Evolutionary conservation across 768 basidiomycete genomes (phyloP), one percentile per base, ranked within the genome.

Genomic region (Sistotremastrum niveocremeum): DNA sequence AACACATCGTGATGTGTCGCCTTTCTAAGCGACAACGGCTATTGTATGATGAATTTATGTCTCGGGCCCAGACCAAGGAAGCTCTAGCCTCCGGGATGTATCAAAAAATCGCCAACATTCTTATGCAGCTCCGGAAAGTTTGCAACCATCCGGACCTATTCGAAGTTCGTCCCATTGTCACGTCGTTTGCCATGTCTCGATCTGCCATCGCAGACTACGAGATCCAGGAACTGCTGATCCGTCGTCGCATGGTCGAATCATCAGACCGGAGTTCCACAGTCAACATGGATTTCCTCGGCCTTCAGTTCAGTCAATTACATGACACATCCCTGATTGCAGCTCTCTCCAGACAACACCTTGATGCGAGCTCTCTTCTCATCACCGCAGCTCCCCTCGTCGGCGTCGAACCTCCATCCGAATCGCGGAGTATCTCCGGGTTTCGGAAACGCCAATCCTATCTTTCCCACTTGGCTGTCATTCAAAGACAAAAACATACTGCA

Each of bases 111-210:
- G 85, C 85, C 54, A 99, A 99, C 59, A 80, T 94, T 47, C 74
- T 98, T 49, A 99, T 98, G 95, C 95, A 99, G 60, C 73, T 98
- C 3, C 82, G 95, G 46, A 97, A 98, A 67, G 88, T 94, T 38
- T 89, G 89, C 68, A 91, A 87, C 46, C 90, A 97, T 61, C 94
- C 93, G 0, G 84, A 91, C 62, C 69, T 91, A 7, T 93, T 94
- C 58, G 86, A 93, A 61, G 79, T 86, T 43, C 81, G 90, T 54
- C 86, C 90, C 1, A 79, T 81, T 49, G 79, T 77, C 46, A 86
- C 75, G 44, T 89, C 74, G 29, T 87, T 82, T 60, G 77, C 72
- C 4, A 82, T 76, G 79, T 67, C 66, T 48, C 83, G 73, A 52
- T 90, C 81, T 47, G 87, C 73, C 46, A 72, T 77, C 50, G 87